Conservation (phyloP, 1,139 yeast genomes). For the Magnusiomyces ingens region DNA sequence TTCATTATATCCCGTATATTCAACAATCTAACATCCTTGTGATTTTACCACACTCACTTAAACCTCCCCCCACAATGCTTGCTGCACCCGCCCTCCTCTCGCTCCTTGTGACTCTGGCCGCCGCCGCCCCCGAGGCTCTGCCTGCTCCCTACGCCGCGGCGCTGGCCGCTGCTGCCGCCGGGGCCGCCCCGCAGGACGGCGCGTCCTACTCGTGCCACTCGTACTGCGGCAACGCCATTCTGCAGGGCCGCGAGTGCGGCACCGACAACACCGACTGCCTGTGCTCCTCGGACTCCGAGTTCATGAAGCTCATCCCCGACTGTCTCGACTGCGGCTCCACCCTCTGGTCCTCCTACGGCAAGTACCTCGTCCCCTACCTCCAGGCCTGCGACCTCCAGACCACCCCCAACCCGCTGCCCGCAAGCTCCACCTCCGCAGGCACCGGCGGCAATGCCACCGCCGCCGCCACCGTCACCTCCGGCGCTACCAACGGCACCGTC, state of each 20-base stretch:
- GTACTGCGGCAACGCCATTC: conserved; percentile 11
- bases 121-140: background rate
- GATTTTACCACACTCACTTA: no score
- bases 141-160: background rate
- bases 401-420: conserved; percentile 3
- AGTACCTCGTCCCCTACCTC: conserved; percentile 10
- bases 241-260: conserved; percentile 10
- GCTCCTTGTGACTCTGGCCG: background rate
- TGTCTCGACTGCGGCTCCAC: conserved; percentile 14
- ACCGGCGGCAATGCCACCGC: background rate
- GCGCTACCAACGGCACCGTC: background rate
- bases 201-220: conserved; percentile 7
- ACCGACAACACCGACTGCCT: conserved; percentile 6
- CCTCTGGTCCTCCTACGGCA: conserved; percentile 14
- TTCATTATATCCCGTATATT: no score
- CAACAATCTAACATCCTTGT: no score
- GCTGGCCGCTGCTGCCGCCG: conserved; percentile 1
- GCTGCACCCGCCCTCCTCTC: no score
- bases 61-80: no score
- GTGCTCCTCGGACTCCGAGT: conserved; percentile 9
- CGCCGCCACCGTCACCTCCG: conserved; percentile 2
- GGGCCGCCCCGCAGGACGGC: background rate
- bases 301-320: conserved; percentile 4
- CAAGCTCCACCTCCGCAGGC: conserved; percentile 4
- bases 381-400: conserved; percentile 9